These are phyloP conservation scores for Dalbergia cochinchinensis DNA, from an alignment of 306 rosid genomes.

Conservation along the genomic window DNA sequence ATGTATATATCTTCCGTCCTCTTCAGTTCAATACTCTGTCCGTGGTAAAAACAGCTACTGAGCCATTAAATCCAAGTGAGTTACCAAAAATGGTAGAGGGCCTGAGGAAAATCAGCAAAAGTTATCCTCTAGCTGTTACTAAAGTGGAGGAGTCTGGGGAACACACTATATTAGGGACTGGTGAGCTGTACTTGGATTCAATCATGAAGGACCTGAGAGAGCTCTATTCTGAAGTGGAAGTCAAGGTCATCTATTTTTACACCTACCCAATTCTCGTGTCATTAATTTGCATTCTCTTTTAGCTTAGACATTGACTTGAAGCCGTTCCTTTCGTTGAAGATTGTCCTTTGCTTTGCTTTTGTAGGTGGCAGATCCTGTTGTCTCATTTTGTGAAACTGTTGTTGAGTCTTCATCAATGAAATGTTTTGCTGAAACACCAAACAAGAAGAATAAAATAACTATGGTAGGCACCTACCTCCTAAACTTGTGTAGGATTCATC, in stretches of 20 bases:
- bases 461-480: constrained; percentile 66
- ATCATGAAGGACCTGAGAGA: constrained; percentile 99
- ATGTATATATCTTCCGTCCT: constrained; percentile 90
- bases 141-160: constrained; percentile 99
- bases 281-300: constrained; percentile 3
- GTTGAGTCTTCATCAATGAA: constrained; percentile 99
- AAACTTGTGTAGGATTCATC: constrained; percentile 13
- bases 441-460: constrained; percentile 98
- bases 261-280: neutral
- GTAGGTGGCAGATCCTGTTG: constrained; percentile 98
- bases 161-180: constrained; percentile 94
- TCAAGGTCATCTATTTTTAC: constrained; percentile 65
- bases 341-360: constrained; percentile 44
- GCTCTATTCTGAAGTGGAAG: constrained; percentile 98
- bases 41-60: constrained; percentile 97
- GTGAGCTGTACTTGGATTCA: constrained; percentile 98
- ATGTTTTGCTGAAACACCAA: constrained; percentile 98
- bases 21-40: constrained; percentile 95
- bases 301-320: constrained; percentile 23
- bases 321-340: constrained; percentile 39
- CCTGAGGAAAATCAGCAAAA: constrained; percentile 96
- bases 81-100: constrained; percentile 99
- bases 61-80: constrained; percentile 97
- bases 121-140: constrained; percentile 96
- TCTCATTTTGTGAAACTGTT: constrained; percentile 97